These are phyloP conservation scores for Lipomyces sp. DNA, from an alignment of 805 yeast species.

Conservation along the genomic window DNA sequence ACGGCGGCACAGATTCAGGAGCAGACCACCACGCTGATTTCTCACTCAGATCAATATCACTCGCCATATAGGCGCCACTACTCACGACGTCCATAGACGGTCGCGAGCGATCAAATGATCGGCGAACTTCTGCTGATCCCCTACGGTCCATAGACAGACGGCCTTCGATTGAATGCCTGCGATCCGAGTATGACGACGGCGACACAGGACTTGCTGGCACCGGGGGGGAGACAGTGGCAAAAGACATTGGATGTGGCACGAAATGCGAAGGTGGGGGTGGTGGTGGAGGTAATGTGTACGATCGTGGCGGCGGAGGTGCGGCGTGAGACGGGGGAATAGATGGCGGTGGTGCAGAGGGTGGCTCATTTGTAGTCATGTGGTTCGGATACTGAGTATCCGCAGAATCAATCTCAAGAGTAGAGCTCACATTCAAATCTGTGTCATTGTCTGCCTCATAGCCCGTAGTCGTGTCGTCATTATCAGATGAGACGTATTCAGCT, in stretches of 20 bases:
- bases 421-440: constrained; percentile 43
- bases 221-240: constrained; percentile 41
- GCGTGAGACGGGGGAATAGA: constrained; percentile 37
- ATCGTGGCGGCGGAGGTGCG: constrained; percentile 23
- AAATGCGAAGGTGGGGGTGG: constrained; percentile 35
- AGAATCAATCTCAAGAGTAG: constrained; percentile 36
- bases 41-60: constrained; percentile 46
- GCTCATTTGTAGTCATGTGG: constrained; percentile 39
- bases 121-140: constrained; percentile 37
- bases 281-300: constrained; percentile 34
- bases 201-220: constrained; percentile 22
- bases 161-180: constrained; percentile 14
- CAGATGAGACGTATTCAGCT: constrained; percentile 38
- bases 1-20: constrained; percentile 60
- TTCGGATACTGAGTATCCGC: constrained; percentile 38
- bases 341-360: constrained; percentile 33
- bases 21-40: constrained; percentile 70
- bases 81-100: constrained; percentile 17
- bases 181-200: constrained; percentile 10
- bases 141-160: constrained; percentile 30
- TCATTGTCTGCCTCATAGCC: constrained; percentile 78
- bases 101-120: constrained; percentile 18
- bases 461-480: constrained; percentile 48
- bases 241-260: constrained; percentile 28
- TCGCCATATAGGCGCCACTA: constrained; percentile 39